Evolutionary conservation across 2,329 filamentous ascomycete genomes (phyloP).

Genomic region (Apiospora rasikravindrae): DNA sequence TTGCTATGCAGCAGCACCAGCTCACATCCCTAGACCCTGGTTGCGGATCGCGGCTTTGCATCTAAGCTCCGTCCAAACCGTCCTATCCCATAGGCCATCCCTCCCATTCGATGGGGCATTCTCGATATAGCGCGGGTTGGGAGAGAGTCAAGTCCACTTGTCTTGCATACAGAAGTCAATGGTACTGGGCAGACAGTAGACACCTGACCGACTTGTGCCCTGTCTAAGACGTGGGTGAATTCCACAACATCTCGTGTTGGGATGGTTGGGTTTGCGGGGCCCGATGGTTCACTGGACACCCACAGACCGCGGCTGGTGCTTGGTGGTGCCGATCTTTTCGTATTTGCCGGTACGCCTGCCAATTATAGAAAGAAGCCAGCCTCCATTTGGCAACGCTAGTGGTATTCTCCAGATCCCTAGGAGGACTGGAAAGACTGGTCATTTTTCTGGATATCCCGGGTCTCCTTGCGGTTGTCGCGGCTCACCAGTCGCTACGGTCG

Average conservation of each 20-base stretch:
- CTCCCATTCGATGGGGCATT: not conserved
- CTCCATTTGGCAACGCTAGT: conserved; percentile 16
- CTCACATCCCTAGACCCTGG: not conserved
- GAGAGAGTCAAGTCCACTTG: not conserved
- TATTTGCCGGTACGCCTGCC: conserved; percentile 21
- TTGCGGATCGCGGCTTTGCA: not conserved
- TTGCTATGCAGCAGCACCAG: not conserved
- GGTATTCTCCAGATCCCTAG: conserved; percentile 11
- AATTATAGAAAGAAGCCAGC: conserved; percentile 21
- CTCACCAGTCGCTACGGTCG: not conserved
- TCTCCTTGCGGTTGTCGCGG: conserved; percentile 1
- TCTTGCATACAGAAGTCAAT: not conserved
- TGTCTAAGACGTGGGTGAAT: conserved; percentile 18
- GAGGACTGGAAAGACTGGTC: not conserved
- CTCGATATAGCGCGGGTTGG: not conserved
- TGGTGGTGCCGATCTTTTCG: conserved; percentile 24
- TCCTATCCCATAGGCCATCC: not conserved
- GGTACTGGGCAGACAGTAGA: not conserved
- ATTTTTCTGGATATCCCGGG: not conserved
- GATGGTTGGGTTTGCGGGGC: conserved; percentile 10
- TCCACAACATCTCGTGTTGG: conserved; percentile 27
- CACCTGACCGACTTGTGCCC: conserved; percentile 14
- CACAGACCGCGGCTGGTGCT: conserved; percentile 15
- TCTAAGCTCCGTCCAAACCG: not conserved
- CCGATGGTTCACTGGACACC: conserved; percentile 16